phyloP scores from a whole-genome alignment of 1,284 basidiomycete genomes.

The Apiotrichum brassicae region DNA sequence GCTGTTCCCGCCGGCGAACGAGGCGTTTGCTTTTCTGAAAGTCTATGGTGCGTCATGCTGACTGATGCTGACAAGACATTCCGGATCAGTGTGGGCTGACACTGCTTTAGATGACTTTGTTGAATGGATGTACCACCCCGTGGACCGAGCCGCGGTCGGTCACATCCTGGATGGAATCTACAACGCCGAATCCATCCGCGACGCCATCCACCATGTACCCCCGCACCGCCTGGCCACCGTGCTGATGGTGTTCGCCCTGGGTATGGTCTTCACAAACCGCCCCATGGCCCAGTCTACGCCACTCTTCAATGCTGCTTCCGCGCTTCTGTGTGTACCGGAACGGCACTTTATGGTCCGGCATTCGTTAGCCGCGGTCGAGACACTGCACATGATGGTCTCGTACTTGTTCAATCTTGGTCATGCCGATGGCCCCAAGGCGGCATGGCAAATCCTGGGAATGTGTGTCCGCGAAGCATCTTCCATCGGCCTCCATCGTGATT shows the following conservation, averaged over 20 bases:
- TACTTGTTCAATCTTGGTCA: slow-evolving; percentile 18
- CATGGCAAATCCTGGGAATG: slow-evolving; percentile 22
- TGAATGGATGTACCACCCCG: slow-evolving; percentile 26
- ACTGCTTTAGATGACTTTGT: slow-evolving; percentile 11
- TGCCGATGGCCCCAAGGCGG: slow-evolving; percentile 14
- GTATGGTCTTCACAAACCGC: slow-evolving; percentile 7
- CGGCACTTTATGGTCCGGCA: slow-evolving; percentile 21
- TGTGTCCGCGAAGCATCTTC: slow-evolving; percentile 14
- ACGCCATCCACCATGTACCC: slow-evolving; percentile 17
- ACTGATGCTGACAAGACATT: background rate
- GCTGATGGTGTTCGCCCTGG: slow-evolving; percentile 16
- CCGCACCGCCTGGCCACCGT: slow-evolving; percentile 17
- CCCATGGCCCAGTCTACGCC: slow-evolving; percentile 11
- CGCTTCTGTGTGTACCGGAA: slow-evolving; percentile 15
- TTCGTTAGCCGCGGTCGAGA: slow-evolving; percentile 18
- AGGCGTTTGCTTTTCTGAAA: slow-evolving; percentile 8
- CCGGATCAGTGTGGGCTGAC: background rate
- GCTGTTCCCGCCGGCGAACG: slow-evolving; percentile 10
- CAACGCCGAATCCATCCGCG: slow-evolving; percentile 3
- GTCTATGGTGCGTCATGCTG: slow-evolving; percentile 9
- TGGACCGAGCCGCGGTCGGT: slow-evolving; percentile 5
- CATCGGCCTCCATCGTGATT: slow-evolving; percentile 20
- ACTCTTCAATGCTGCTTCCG: slow-evolving; percentile 15
- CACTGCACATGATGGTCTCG: slow-evolving; percentile 23
- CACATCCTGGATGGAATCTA: slow-evolving; percentile 14